phyloP scores from a whole-genome alignment of 1,284 basidiomycete species.

The Cutaneotrichosporon spelunceum region DNA sequence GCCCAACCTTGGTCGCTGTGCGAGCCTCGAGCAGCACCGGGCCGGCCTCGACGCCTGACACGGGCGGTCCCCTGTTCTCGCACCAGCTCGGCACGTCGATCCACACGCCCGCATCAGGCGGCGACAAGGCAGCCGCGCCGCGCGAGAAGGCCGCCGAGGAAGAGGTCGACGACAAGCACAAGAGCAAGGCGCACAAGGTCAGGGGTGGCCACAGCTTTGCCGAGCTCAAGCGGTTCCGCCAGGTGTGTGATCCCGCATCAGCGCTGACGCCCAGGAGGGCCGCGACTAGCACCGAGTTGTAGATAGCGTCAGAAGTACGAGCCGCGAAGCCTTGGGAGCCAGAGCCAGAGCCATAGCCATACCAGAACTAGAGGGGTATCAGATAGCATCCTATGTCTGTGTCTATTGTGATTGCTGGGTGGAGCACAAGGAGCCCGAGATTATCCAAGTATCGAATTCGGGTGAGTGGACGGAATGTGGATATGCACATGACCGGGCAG shows the following conservation, averaged over 20 bases:
- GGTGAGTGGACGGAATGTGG: neutral
- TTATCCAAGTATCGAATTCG: slow-evolving; percentile 1
- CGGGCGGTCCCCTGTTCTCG: slow-evolving; percentile 8
- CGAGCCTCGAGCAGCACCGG: neutral
- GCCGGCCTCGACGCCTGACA: slow-evolving; percentile 3
- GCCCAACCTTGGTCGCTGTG: neutral
- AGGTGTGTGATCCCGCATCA: neutral
- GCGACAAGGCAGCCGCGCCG: neutral
- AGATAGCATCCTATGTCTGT: neutral
- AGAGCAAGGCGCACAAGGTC: slow-evolving; percentile 1
- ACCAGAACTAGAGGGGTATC: neutral
- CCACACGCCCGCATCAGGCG: slow-evolving; percentile 8
- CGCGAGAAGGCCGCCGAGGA: neutral
- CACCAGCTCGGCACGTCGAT: slow-evolving; percentile 4
- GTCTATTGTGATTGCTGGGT: neutral
- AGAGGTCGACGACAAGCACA: neutral
- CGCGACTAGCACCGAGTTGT: neutral
- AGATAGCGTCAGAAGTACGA: neutral
- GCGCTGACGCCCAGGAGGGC: slow-evolving; percentile 7
- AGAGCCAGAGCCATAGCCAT: neutral
- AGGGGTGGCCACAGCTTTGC: slow-evolving; percentile 1
- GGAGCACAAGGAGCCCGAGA: neutral
- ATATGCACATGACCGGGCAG: neutral
- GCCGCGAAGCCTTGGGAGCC: neutral
- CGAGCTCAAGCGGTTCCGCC: slow-evolving; percentile 7